Percentiles rank a stretch among this genome's conserved stretches.
These are phyloP conservation scores for Trichosporon coremiiforme DNA, from an alignment of 1,284 basidiomycete genomes.

Conservation along the genomic window DNA sequence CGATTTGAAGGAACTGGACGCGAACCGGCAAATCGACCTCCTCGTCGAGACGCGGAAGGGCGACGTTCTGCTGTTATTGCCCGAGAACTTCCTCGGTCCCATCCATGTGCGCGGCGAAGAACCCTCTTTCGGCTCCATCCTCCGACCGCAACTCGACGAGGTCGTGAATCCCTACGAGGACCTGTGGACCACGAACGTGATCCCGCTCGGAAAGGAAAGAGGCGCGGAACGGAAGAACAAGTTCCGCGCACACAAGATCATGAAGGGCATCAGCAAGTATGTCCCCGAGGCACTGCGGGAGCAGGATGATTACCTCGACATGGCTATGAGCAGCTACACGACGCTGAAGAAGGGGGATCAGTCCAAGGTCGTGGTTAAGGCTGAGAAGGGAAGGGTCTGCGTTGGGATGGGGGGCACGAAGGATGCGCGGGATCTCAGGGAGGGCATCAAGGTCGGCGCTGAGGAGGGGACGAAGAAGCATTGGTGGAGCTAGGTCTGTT, in stretches of 20 bases:
- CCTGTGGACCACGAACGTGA: constrained; percentile 43
- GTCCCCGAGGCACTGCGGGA: constrained; percentile 39
- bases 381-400: constrained; percentile 39
- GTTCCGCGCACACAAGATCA: constrained; percentile 27
- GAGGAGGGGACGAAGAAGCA: constrained; percentile 21
- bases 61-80: constrained; percentile 48
- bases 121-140: constrained; percentile 34
- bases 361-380: constrained; percentile 39
- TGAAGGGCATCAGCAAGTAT: constrained; percentile 34
- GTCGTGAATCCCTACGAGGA: constrained; percentile 39
- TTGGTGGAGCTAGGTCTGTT: constrained; percentile 25
- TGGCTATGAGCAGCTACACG: constrained; percentile 33
- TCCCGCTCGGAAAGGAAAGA: constrained; percentile 31
- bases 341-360: constrained; percentile 35
- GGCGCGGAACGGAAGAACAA: neutral
- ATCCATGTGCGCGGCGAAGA: constrained; percentile 29
- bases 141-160: constrained; percentile 35
- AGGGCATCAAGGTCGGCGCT: constrained; percentile 21
- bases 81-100: constrained; percentile 43
- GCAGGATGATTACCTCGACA: constrained; percentile 41
- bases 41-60: constrained; percentile 44
- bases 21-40: constrained; percentile 29
- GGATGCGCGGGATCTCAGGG: constrained; percentile 14
- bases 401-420: constrained; percentile 18
- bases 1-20: constrained; percentile 47